Conservation (phyloP, 805 yeast genomes). For the Kodamaea sagamina region DNA sequence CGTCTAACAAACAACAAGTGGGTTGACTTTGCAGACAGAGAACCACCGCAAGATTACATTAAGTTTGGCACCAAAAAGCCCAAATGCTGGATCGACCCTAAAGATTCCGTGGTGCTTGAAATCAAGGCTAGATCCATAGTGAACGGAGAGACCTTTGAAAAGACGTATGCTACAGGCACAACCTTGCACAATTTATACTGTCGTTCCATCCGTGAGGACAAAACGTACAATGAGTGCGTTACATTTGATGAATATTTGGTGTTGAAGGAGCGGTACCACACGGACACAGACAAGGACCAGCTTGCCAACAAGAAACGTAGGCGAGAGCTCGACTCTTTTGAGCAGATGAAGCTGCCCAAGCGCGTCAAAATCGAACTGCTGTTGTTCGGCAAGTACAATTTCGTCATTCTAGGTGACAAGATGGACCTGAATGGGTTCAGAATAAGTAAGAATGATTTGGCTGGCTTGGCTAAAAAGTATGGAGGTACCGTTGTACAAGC, state of each 20-base stretch:
- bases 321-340: constrained; percentile 19
- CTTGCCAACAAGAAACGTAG: constrained; percentile 29
- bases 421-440: constrained; percentile 28
- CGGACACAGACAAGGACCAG: constrained; percentile 28
- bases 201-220: constrained; percentile 66
- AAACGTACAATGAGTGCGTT: constrained; percentile 55
- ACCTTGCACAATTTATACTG: constrained; percentile 81
- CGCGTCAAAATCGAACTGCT: constrained; percentile 19
- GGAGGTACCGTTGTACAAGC: constrained; percentile 50
- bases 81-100: constrained; percentile 77
- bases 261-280: constrained; percentile 33
- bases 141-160: constrained; percentile 32
- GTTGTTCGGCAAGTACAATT: constrained; percentile 48
- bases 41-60: constrained; percentile 26
- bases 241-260: constrained; percentile 55
- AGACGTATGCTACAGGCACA: constrained; percentile 59
- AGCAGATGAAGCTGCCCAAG: constrained; percentile 11
- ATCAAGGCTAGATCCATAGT: constrained; percentile 79
- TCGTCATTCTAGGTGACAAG: constrained; percentile 58
- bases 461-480: constrained; percentile 38
- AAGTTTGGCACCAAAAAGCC: constrained; percentile 66
- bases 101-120: constrained; percentile 75
- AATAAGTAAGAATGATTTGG: constrained; percentile 37
- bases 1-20: constrained; percentile 61
- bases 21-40: constrained; percentile 41